Conservation (phyloP, 352 stramenopile genomes). For the Pythium angustatum region DNA sequence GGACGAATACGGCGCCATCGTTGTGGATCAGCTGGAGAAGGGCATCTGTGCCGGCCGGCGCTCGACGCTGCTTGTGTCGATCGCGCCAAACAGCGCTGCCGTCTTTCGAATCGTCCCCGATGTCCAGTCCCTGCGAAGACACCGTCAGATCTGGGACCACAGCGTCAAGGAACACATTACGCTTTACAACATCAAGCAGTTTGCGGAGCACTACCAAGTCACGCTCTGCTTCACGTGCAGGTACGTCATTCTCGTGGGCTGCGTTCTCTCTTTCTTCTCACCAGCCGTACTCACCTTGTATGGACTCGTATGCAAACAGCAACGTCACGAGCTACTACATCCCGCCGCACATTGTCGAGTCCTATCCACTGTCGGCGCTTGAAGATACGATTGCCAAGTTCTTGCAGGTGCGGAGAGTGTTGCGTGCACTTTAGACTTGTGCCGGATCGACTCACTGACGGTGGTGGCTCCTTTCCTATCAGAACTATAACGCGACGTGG, state of each 20-base stretch:
- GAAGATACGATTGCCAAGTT: slow-evolving; percentile 90
- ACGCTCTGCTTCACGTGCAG: slow-evolving; percentile 87
- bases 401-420: slow-evolving; percentile 74
- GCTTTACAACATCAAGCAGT: slow-evolving; percentile 90
- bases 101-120: slow-evolving; percentile 78
- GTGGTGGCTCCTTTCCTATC: background rate
- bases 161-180: slow-evolving; percentile 88
- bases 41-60: slow-evolving; percentile 66
- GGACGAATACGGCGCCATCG: slow-evolving; percentile 39
- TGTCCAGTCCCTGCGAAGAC: slow-evolving; percentile 64
- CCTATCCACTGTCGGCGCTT: slow-evolving; percentile 80
- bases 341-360: slow-evolving; percentile 79
- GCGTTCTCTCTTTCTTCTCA: background rate
- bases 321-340: slow-evolving; percentile 86
- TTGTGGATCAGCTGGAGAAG: slow-evolving; percentile 68
- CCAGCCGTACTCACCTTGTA: background rate
- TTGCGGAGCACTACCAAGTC: slow-evolving; percentile 87
- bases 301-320: slow-evolving; percentile 10
- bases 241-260: slow-evolving; percentile 33
- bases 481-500: slow-evolving; percentile 85
- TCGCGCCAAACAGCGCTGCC: slow-evolving; percentile 52
- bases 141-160: slow-evolving; percentile 85
- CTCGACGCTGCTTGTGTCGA: slow-evolving; percentile 66
- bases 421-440: background rate
- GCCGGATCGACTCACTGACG: background rate